Percentiles rank a stretch among this genome's conserved stretches.
Conservation (phyloP, 805 yeast species). For the Wickerhamomyces pijperi region DNA sequence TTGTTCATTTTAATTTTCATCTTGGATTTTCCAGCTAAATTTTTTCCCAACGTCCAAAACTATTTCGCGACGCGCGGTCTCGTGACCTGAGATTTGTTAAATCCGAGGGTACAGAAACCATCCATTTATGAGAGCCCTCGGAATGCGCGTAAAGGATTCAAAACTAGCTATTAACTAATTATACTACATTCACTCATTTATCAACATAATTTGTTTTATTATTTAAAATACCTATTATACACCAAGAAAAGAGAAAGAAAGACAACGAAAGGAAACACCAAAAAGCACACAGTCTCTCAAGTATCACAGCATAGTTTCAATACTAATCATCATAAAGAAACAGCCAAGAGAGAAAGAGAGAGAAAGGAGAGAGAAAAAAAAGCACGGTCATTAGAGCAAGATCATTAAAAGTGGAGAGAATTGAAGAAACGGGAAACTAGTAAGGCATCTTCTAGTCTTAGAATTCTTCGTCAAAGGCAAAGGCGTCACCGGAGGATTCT, state of each 20-base stretch:
- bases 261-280: background rate
- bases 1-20: background rate
- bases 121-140: too few species aligned
- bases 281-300: background rate
- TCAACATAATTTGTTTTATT: too few species aligned
- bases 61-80: background rate
- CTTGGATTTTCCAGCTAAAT: background rate
- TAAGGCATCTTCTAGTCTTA: too few species aligned
- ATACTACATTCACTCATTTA: too few species aligned
- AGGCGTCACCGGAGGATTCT: constrained; percentile 40
- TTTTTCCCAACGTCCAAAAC: background rate
- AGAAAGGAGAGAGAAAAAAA: background rate
- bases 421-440: too few species aligned
- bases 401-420: constrained; percentile 2
- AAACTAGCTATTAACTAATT: too few species aligned
- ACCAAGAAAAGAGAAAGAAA: background rate
- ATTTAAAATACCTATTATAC: background rate
- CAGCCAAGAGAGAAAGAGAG: background rate
- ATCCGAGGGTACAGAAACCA: too few species aligned
- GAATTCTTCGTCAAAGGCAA: constrained; percentile 90
- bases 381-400: constrained; percentile 3
- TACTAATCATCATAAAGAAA: background rate
- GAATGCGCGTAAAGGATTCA: too few species aligned
- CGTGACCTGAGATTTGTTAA: too few species aligned
- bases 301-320: too few species aligned